Evolutionary conservation across 371 early-diverging fungal genomes (phyloP).

Genomic region (Haplosporangium sp.): DNA sequence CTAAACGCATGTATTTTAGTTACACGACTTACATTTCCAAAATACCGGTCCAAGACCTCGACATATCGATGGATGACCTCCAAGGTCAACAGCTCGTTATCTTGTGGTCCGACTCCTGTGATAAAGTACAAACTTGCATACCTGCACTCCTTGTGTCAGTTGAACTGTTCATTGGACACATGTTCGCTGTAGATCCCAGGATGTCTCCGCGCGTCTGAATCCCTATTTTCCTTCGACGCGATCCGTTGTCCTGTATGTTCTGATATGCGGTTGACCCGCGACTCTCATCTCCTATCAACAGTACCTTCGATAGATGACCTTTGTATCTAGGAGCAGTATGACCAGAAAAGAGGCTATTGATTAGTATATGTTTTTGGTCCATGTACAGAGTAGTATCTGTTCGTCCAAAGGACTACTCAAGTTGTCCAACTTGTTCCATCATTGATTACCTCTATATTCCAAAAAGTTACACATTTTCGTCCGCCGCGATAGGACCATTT

Average conservation of each 20-base stretch:
- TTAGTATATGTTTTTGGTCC: too few species aligned
- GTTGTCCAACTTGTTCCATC: too few species aligned
- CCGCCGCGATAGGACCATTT: conserved; percentile 88
- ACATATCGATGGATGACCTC: conserved; percentile 98
- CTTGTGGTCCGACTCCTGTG: conserved; percentile 90
- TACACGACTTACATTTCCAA: conserved; percentile 85
- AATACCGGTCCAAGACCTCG: conserved; percentile 96
- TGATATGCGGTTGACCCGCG: too few species aligned
- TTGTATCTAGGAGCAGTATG: conserved; percentile 72
- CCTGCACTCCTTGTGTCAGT: conserved; percentile 57
- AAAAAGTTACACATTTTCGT: conserved; percentile 98
- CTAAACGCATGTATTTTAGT: too few species aligned
- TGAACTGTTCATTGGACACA: too few species aligned
- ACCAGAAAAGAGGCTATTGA: too few species aligned
- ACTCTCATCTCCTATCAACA: too few species aligned
- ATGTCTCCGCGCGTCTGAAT: too few species aligned
- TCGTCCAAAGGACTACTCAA: too few species aligned
- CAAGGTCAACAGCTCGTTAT: conserved; percentile 93
- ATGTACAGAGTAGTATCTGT: too few species aligned
- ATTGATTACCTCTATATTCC: conserved; percentile 89
- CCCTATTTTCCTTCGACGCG: too few species aligned
- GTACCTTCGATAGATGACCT: conserved; percentile 92
- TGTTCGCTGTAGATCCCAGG: too few species aligned
- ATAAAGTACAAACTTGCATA: conserved; percentile 97
- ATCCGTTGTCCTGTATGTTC: neutral